Evolutionary conservation across 108 stramenopile genomes (phyloP), one percentile per base, ranked within the genome.

Genomic region (Stephanodiscus minutulus): DNA sequence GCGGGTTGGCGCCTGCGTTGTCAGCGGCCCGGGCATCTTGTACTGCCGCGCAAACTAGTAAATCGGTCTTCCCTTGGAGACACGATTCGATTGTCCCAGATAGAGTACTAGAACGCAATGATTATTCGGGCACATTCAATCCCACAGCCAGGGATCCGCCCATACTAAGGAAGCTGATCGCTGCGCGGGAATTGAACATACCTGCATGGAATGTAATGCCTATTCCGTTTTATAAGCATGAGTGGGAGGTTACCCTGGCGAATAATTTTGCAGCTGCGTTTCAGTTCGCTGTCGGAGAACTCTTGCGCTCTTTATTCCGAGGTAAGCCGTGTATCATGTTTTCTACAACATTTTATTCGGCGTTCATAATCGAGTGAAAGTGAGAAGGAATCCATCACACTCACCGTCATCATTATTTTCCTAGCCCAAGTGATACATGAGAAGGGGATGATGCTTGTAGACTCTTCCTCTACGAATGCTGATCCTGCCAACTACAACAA

Each of bases 211-310:
- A 68, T 57, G 55, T 43, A 10, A 25, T 68, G 7, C 67, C 67
- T 10, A 24, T 68, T 13, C 54, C 54, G 10, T 56, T 56, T 55
- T 36, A 68, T 11, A 27, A 13, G 35, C 54, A 56, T 44, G 67
- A 68, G 18, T 68, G 67, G 67, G 67, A 68, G 54, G 18, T 35
- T 39, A 54, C 54, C 11, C 35, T 68, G 55, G 53, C 67, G 15
- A 28, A 20, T 33, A 55, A 68, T 22, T 68, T 68, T 56, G 50
- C 33, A 13, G 41, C 44, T 27, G 67, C 67, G 13, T 68, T 68
- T 68, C 35, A 50, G 25, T 56, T 57, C 21, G 67, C 67, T 5
- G n/a, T 33, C 20, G 29, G 5, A 20, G 67, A 68, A 39, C 35
- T 68, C 1, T 9, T 56, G 15, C 8, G 53, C 15, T 52, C 55